Evolutionary conservation across 2,329 filamentous ascomycete species (phyloP), one percentile per base, ranked within the genome.

Genomic region (Thielaviopsis punctulata): DNA sequence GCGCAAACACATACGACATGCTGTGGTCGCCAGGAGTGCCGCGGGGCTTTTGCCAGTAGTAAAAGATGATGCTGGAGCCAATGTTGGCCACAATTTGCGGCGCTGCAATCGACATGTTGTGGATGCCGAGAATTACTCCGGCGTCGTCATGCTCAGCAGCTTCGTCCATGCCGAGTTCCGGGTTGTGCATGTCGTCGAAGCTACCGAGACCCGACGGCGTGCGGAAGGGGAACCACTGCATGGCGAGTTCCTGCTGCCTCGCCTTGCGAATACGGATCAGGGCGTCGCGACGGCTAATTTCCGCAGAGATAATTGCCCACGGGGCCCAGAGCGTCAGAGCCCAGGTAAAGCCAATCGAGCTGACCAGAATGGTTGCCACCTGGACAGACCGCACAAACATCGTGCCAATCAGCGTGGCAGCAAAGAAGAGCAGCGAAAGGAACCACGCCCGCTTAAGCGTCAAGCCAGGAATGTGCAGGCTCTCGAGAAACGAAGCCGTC

Each of bases 281-380:
- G 41, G 82, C 79, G 62, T 95, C 86, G 5, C 87, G 81, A 55
- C 82, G 84, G 56, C 84, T 85, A 56, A 96, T 89, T 65, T 96
- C 90, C 4, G 86, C 86, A 45, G 86, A 88, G 63, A 96, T 95
- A 59, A 96, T 84, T 39, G 90, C 89, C 69, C 90, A 96, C 0
- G 90, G 90, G 0, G 89, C 90, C 90, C 90, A 96, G 23, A 93
- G 77, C 1, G 88, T 88, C 60, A 95, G 70, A 21, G 89, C 88
- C 90, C 90, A 96, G 1, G 86, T 88, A 54, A 96, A 80, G 30
- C 90, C 90, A 47, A 94, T 80, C 22, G 92, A 69, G 1, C 81
- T 86, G 52, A 95, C 82, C 30, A 95, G 74, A 1, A 79, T 72
- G 0, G 85, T 94, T 1, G 86, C 90, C 9, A 74, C 77, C 53